Base-by-base conservation (phyloP, 2,329 filamentous ascomycete species). In the Alternaria consortialis region DNA sequence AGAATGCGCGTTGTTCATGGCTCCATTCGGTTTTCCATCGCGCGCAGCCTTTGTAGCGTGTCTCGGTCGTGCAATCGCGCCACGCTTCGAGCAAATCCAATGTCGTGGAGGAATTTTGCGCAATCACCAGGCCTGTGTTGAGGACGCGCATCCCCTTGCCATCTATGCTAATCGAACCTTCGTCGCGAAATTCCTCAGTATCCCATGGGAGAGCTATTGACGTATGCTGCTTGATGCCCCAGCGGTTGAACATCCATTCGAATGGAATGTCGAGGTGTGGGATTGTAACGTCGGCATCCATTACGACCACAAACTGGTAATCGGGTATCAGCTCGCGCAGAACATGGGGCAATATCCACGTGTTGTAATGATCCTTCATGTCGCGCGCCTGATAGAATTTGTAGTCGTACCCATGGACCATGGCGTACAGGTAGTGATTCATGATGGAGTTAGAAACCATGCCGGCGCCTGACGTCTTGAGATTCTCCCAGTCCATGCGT, bases 241-340 rank as follows among this genome's bases (percentile, higher is more conserved):
- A 84, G 40, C 80, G 76, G 65, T 82, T 83, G 67, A 84, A 77
- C 7, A 84, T 76, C 79, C 81, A 84, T 70, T 84, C 83, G 15
- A 84, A 59, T 3, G 82, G 82, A 1, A 84, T 66, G 34, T 82
- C 75, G 1, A 79, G 76, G 55, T 83, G 74, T 1, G 76, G 71
- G 53, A 84, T 76, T 7, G 79, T 75, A 17, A 77, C 80, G 60
- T 84, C 83, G 25, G 80, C 78, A 64, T 84, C 83, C 53, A 84
- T 66, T 44, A 81, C 80, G 46, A 84, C 71, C 23, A 84, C 79
- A 7, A 82, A 78, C 5, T 79, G 71, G 68, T 84, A 80, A 1
- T 74, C 62, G 25, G 74, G 70, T n/a, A 83, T 70, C 2, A 80
- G 75, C 20, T 81, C 72, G 37, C 74, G 72, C 27, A 83, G 70